Conservation (phyloP, 116 monocot genomes). For the Dioscorea cayenensis region DNA sequence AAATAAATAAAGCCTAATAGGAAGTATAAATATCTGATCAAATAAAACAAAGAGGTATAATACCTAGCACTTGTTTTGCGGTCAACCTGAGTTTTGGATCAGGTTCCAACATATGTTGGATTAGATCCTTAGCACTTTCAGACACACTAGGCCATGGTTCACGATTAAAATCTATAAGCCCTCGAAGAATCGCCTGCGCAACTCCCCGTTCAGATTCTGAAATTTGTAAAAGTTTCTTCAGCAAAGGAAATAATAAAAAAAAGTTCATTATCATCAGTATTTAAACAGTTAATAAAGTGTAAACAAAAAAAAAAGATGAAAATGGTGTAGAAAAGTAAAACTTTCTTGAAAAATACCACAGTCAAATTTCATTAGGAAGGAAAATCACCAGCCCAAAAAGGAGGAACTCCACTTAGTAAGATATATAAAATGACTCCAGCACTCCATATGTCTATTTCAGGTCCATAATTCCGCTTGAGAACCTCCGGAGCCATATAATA, state of each 20-base stretch:
- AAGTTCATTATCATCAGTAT: background rate
- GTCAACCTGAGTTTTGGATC: slow-evolving; percentile 50
- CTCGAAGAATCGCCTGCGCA: slow-evolving; percentile 65
- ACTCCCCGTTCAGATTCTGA: slow-evolving; percentile 71
- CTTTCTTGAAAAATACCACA: background rate
- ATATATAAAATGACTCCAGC: slow-evolving; percentile 67
- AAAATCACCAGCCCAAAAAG: slow-evolving; percentile 57
- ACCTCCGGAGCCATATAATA: slow-evolving; percentile 68
- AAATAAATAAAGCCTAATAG: background rate
- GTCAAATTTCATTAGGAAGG: background rate
- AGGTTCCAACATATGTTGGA: slow-evolving; percentile 56
- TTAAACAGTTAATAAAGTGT: background rate
- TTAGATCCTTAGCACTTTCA: slow-evolving; percentile 60
- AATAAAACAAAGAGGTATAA: background rate
- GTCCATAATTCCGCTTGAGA: slow-evolving; percentile 58
- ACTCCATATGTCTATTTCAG: slow-evolving; percentile 68
- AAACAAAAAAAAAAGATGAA: background rate
- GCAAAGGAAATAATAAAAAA: background rate
- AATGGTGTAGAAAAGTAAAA: background rate
- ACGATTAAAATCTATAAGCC: slow-evolving; percentile 53
- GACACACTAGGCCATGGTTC: slow-evolving; percentile 73
- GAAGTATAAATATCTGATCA: background rate
- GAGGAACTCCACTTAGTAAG: slow-evolving; percentile 52
- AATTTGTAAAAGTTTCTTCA: slow-evolving; percentile 6
- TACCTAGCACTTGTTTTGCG: slow-evolving; percentile 72